These are phyloP conservation scores for Chiua virens DNA, from an alignment of 768 basidiomycete species.

Conservation along the genomic window DNA sequence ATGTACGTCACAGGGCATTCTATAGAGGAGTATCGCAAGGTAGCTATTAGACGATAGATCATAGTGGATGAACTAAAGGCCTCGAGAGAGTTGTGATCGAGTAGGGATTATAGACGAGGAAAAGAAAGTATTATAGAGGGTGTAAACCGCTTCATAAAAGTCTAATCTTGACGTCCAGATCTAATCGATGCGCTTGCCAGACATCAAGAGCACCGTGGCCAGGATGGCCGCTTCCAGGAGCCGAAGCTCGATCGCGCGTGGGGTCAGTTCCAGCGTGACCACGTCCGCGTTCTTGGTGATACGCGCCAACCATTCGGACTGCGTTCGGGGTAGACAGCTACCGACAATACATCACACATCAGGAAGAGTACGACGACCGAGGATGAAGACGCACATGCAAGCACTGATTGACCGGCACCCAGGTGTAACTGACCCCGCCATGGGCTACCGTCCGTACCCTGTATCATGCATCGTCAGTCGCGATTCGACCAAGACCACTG, in stretches of 20 bases:
- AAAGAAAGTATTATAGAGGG: too few species aligned
- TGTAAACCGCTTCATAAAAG: too few species aligned
- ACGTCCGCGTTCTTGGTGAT: slow-evolving; percentile 46
- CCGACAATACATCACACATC: background rate
- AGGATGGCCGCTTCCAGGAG: slow-evolving; percentile 53
- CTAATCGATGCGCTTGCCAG: slow-evolving; percentile 63
- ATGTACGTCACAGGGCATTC: too few species aligned
- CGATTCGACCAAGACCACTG: too few species aligned
- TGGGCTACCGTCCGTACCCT: slow-evolving; percentile 48
- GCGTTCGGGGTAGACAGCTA: slow-evolving; percentile 50
- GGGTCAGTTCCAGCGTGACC: slow-evolving; percentile 54
- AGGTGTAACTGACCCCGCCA: slow-evolving; percentile 49
- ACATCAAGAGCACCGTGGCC: slow-evolving; percentile 55
- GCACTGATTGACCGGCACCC: slow-evolving; percentile 53
- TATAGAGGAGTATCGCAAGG: too few species aligned
- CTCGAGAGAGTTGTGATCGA: too few species aligned
- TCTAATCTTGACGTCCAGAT: background rate
- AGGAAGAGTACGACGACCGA: background rate
- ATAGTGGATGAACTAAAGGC: too few species aligned
- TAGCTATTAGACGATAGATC: too few species aligned
- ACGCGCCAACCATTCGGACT: slow-evolving; percentile 45
- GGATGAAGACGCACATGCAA: slow-evolving; percentile 51
- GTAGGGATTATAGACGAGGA: too few species aligned
- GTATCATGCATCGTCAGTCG: too few species aligned
- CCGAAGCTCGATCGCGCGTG: slow-evolving; percentile 52